These are phyloP conservation scores for Colletotrichum orbiculare DNA, from an alignment of 2,329 filamentous ascomycete species.

Conservation along the genomic window DNA sequence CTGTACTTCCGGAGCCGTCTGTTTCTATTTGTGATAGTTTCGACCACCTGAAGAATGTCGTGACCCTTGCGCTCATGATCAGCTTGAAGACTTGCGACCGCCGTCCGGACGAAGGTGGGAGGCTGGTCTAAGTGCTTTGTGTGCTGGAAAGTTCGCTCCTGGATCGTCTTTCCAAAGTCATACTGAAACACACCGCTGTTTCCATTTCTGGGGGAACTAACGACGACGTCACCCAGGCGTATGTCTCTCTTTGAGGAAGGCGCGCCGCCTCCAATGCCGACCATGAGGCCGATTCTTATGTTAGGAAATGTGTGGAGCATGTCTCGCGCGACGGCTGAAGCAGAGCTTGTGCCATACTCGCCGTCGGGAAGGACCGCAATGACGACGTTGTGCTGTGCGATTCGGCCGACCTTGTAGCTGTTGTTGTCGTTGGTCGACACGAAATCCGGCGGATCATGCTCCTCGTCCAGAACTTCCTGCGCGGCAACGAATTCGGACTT, in stretches of 20 bases:
- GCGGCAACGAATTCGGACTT: too few relatives aligned
- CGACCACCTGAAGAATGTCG: background rate
- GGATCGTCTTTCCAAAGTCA: constrained; percentile 31
- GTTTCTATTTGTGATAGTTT: background rate
- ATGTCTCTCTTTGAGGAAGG: constrained; percentile 8
- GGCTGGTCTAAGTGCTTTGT: constrained; percentile 38
- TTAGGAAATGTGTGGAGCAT: constrained; percentile 24
- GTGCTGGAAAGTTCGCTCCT: constrained; percentile 26
- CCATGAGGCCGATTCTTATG: constrained; percentile 24
- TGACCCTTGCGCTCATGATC: background rate
- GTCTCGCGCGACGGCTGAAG: constrained; percentile 33
- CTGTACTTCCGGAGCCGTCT: background rate
- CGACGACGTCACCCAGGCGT: constrained; percentile 34
- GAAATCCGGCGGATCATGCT: too few relatives aligned
- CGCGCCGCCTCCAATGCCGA: constrained; percentile 20
- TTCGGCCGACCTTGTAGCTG: constrained; percentile 45
- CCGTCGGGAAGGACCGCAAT: constrained; percentile 43
- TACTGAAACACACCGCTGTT: constrained; percentile 30
- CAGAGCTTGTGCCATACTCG: constrained; percentile 42
- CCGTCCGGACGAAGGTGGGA: constrained; percentile 31
- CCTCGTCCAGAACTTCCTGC: too few relatives aligned
- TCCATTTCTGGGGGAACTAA: background rate
- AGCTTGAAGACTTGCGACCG: constrained; percentile 13
- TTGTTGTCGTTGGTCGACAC: constrained; percentile 40
- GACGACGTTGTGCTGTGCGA: constrained; percentile 50